These are phyloP conservation scores for Antitrichia curtipendula DNA, from an alignment of 225 moss, liverwort and hornwort species.

Conservation along the genomic window DNA sequence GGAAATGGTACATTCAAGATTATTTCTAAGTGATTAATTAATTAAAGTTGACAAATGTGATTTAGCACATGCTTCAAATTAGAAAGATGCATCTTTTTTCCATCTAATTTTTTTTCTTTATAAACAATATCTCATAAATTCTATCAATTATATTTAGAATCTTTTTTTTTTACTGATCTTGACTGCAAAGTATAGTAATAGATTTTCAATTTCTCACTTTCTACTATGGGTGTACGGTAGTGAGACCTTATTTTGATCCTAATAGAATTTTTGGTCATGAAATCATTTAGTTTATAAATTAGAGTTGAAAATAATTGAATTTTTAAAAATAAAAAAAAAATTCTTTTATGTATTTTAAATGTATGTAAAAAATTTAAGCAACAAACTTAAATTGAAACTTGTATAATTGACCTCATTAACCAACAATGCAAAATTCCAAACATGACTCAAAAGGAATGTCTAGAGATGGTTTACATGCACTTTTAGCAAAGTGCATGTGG, in stretches of 20 bases:
- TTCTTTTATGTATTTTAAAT: too few species aligned
- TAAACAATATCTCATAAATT: not conserved
- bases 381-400: not conserved
- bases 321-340: not conserved
- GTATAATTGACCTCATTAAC: not conserved
- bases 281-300: not conserved
- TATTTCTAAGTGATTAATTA: too few species aligned
- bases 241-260: accelerated
- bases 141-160: too few species aligned
- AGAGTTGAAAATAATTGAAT: not conserved
- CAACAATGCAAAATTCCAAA: not conserved
- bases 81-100: not conserved
- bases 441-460: not conserved
- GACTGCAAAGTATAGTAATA: accelerated
- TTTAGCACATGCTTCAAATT: not conserved
- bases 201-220: not conserved
- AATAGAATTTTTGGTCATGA: too few species aligned
- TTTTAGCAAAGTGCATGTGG: too few species aligned
- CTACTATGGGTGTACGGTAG: not conserved
- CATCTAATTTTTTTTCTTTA: not conserved
- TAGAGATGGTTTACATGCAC: not conserved
- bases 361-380: not conserved
- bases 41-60: not conserved
- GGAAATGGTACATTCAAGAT: not conserved
- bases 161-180: too few species aligned